These are phyloP conservation scores for Sabuloglossum arenarium DNA, from an alignment of 495 filamentous ascomycete species.

Conservation along the genomic window DNA sequence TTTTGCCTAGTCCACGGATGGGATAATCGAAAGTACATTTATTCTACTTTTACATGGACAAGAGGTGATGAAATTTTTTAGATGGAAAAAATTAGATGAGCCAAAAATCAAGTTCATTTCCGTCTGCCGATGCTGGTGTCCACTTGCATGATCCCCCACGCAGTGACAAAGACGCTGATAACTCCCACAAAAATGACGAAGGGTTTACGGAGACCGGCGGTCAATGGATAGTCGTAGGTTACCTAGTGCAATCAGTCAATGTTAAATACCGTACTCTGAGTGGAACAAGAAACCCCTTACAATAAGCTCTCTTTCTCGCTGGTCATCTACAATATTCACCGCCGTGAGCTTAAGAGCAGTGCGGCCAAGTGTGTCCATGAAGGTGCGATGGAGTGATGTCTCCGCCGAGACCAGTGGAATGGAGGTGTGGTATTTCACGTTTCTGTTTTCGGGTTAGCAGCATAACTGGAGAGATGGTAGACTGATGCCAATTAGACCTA, in stretches of 20 bases:
- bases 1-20: too few species aligned
- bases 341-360: conserved; percentile 64
- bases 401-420: conserved; percentile 32
- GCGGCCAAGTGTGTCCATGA: conserved; percentile 83
- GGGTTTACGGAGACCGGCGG: conserved; percentile 67
- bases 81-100: not conserved
- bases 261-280: too few species aligned
- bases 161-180: conserved; percentile 48
- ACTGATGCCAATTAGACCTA: conserved; percentile 26
- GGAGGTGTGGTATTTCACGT: conserved; percentile 43
- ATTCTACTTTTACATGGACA: not conserved
- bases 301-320: conserved; percentile 57
- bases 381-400: conserved; percentile 53
- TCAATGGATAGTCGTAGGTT: conserved; percentile 66
- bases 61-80: not conserved
- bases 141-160: conserved; percentile 57
- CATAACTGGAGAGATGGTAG: conserved; percentile 14
- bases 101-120: not conserved
- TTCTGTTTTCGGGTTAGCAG: conserved; percentile 20
- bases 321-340: conserved; percentile 72
- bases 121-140: conserved; percentile 41
- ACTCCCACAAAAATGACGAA: conserved; percentile 58
- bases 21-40: too few species aligned
- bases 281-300: conserved; percentile 19
- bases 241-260: conserved; percentile 17